phyloP scores from a whole-genome alignment of 345 rosid genomes.

The Camelina hispida region DNA sequence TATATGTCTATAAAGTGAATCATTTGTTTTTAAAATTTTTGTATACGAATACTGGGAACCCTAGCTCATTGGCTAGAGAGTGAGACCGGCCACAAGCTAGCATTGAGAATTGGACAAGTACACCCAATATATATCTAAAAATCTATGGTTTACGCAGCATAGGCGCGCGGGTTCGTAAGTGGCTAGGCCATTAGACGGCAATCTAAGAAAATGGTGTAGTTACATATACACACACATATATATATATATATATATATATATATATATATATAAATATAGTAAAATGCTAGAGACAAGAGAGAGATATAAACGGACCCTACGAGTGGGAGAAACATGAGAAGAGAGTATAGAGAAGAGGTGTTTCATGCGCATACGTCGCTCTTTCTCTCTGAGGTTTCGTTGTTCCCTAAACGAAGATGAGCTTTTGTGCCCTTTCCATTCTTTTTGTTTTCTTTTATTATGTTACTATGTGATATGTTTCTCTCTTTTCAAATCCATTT shows the following conservation, averaged over 20 bases:
- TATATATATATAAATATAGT: not conserved
- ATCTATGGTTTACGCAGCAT: no score
- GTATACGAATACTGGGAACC: not conserved
- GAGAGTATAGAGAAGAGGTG: conserved; percentile 32
- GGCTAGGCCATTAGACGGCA: no score
- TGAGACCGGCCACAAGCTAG: no score
- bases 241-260: no score
- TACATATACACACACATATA: conserved; percentile 1
- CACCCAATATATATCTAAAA: no score
- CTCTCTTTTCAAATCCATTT: conserved; percentile 2
- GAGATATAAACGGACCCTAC: conserved; percentile 25
- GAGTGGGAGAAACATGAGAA: conserved; percentile 39
- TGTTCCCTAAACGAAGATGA: conserved; percentile 28
- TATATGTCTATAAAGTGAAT: not conserved
- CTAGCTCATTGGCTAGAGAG: not conserved
- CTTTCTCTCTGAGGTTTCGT: conserved; percentile 42
- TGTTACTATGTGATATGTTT: conserved; percentile 4
- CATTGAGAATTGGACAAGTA: no score
- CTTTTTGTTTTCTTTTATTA: not conserved
- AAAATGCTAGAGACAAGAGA: not conserved
- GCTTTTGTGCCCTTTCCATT: conserved; percentile 24
- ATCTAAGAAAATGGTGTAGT: not conserved
- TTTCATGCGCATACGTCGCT: conserved; percentile 38
- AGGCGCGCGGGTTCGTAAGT: no score
- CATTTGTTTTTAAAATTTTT: not conserved